Conservation (phyloP, 306 rosid genomes). For the Lathyrus aphaca region DNA sequence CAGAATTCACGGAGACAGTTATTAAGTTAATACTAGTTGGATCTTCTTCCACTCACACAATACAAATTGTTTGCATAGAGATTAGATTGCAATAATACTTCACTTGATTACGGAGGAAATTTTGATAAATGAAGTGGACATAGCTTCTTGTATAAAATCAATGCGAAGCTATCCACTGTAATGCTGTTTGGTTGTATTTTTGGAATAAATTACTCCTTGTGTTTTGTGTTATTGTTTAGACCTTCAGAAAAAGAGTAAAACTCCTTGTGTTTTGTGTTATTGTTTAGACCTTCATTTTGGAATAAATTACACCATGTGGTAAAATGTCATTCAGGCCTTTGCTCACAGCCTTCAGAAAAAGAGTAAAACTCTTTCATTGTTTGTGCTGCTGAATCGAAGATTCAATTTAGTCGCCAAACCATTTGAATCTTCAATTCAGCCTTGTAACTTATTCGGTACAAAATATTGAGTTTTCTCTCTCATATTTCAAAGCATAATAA, state of each 20-base stretch:
- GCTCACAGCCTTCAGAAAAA: not conserved
- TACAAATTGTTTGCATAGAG: not conserved
- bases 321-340: constrained; percentile 13
- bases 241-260: too few relatives aligned
- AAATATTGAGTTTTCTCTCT: not conserved
- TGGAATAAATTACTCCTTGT: too few relatives aligned
- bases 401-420: constrained; percentile 14
- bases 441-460: too few relatives aligned
- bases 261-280: too few relatives aligned
- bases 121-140: not conserved
- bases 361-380: not conserved
- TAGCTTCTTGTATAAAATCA: not conserved
- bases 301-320: too few relatives aligned
- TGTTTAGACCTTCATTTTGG: not conserved
- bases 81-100: not conserved
- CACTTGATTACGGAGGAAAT: not conserved
- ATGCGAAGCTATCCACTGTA: not conserved
- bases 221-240: too few relatives aligned
- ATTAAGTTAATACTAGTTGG: too few relatives aligned
- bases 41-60: not conserved
- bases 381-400: not conserved
- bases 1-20: too few relatives aligned
- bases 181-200: too few relatives aligned
- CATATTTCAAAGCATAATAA: not conserved
- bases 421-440: constrained; percentile 13